Conservation (phyloP, 148 eudicot species). For the Silene uniflora region DNA sequence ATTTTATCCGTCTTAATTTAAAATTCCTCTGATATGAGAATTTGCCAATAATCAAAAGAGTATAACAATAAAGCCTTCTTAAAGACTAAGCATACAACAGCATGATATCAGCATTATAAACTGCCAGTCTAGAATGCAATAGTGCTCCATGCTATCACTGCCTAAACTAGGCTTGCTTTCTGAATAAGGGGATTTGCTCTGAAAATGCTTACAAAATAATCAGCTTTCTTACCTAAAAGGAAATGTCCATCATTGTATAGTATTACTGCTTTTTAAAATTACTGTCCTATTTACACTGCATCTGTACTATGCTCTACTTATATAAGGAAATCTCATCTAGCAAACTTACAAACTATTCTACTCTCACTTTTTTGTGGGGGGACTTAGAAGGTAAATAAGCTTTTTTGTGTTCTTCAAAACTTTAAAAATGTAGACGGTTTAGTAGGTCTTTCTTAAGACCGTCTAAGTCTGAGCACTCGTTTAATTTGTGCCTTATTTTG, state of each 20-base stretch:
- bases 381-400: conserved; percentile 11
- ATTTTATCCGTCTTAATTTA: too few species aligned
- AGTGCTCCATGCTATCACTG: not conserved
- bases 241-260: not conserved
- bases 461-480: too few species aligned
- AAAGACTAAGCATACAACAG: too few species aligned
- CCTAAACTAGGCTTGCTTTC: not conserved
- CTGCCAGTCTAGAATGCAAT: not conserved
- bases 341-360: not conserved
- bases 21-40: too few species aligned
- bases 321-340: conserved; percentile 4
- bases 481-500: too few species aligned
- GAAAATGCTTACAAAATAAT: not conserved
- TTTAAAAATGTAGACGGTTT: not conserved
- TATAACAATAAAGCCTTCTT: too few species aligned
- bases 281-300: not conserved
- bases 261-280: not conserved
- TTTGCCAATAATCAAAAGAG: too few species aligned
- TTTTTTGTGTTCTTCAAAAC: not conserved
- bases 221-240: too few species aligned
- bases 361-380: not conserved
- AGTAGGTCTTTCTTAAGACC: not conserved
- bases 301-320: not conserved
- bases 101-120: not conserved
- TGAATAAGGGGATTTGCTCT: not conserved